A percentile compares a stretch with the other conserved stretches of the same genome.
Conservation (phyloP, 169 alveolate genomes). For the Cryptosporidium ryanae region DNA sequence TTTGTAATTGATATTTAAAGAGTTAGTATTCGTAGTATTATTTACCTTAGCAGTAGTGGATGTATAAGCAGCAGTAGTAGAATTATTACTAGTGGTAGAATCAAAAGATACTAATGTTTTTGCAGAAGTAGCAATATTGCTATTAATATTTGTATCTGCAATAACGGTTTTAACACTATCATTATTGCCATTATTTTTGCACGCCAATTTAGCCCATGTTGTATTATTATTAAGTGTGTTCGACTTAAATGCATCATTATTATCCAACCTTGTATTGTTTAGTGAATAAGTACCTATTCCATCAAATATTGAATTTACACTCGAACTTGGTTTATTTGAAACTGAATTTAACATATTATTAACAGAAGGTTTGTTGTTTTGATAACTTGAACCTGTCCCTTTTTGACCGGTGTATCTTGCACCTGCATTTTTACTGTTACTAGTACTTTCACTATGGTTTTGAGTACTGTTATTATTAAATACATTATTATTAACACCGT, state of each 20-base stretch:
- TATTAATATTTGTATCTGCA: too few species aligned
- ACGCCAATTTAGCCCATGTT: conserved; percentile 65
- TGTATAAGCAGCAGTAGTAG: too few species aligned
- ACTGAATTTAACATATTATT: background rate
- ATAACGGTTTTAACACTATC: too few species aligned
- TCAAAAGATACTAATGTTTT: too few species aligned
- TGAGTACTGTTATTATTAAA: background rate
- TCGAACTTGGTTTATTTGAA: background rate
- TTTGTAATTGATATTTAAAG: background rate
- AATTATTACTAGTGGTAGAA: too few species aligned
- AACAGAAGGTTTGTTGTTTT: conserved; percentile 2
- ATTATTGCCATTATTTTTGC: conserved; percentile 33
- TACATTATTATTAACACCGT: background rate
- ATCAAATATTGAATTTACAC: background rate
- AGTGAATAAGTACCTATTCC: background rate
- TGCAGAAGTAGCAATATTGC: too few species aligned
- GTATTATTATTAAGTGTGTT: conserved; percentile 15
- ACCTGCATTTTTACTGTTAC: background rate
- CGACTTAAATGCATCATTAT: background rate
- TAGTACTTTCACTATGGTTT: background rate
- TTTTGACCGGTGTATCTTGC: background rate
- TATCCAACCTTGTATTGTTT: background rate
- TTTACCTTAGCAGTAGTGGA: background rate
- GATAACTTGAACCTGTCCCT: background rate
- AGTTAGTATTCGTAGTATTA: background rate